These are phyloP conservation scores for Leucocoprinus leucothites DNA, from an alignment of 768 basidiomycete genomes.

Conservation along the genomic window DNA sequence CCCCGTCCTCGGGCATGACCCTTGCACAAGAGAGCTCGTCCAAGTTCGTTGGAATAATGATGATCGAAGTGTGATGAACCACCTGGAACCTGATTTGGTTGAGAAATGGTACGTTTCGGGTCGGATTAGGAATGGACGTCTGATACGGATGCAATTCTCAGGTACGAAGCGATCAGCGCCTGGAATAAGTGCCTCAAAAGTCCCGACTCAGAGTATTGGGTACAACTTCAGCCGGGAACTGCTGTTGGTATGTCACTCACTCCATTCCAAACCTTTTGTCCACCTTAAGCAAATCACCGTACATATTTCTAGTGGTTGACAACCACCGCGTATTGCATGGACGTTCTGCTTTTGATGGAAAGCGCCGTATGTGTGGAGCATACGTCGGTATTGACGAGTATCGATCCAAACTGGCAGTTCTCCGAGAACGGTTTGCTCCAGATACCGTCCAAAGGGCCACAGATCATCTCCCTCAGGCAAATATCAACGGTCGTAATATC, in stretches of 20 bases:
- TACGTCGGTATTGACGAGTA: constrained; percentile 94
- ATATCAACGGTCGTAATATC: constrained; percentile 42
- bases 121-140: neutral
- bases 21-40: constrained; percentile 51
- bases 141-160: constrained; percentile 19
- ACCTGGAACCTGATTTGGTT: constrained; percentile 54
- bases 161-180: constrained; percentile 76
- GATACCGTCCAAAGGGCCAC: constrained; percentile 26
- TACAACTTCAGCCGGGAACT: constrained; percentile 84
- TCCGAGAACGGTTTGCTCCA: constrained; percentile 55
- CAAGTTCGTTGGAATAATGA: constrained; percentile 95
- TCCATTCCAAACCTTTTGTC: neutral
- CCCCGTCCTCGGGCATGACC: constrained; percentile 72
- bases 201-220: constrained; percentile 88
- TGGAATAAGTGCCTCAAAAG: constrained; percentile 80
- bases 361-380: constrained; percentile 92
- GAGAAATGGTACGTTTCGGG: constrained; percentile 61
- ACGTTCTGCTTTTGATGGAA: constrained; percentile 85
- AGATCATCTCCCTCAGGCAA: constrained; percentile 19
- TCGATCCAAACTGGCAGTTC: constrained; percentile 69
- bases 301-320: constrained; percentile 60
- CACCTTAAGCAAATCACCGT: neutral
- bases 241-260: constrained; percentile 61
- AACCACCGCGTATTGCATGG: constrained; percentile 95
- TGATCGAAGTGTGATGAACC: constrained; percentile 80